Evolutionary conservation across 2,329 filamentous ascomycete genomes (phyloP).

Genomic region (Fusarium falciforme): DNA sequence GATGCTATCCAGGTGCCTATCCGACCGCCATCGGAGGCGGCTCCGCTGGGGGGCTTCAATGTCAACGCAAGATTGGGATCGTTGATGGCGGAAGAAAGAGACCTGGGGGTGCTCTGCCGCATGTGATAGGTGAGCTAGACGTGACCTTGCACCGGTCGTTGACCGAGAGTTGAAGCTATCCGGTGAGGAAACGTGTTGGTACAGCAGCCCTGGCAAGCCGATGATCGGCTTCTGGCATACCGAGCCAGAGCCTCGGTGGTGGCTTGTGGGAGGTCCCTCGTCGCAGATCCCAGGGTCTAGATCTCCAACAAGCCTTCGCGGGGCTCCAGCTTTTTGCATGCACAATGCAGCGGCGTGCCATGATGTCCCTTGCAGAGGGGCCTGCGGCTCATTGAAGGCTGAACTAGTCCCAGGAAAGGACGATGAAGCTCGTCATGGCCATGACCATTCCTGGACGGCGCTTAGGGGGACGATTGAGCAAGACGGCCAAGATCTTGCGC

Average conservation of each 20-base stretch:
- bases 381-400: slow-evolving; percentile 38
- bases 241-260: slow-evolving; percentile 20
- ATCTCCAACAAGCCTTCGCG: slow-evolving; percentile 41
- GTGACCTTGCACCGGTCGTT: not conserved
- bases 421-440: slow-evolving; percentile 12
- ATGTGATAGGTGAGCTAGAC: not conserved
- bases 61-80: not conserved
- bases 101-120: not conserved
- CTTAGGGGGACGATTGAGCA: slow-evolving; percentile 18
- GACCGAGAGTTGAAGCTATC: slow-evolving; percentile 1
- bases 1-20: slow-evolving; percentile 26
- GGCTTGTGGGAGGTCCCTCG: slow-evolving; percentile 29
- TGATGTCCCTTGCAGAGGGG: slow-evolving; percentile 41
- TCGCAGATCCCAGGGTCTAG: slow-evolving; percentile 40
- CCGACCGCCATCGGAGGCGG: not conserved
- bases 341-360: slow-evolving; percentile 32
- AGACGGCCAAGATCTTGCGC: slow-evolving; percentile 14
- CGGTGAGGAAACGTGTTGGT: slow-evolving; percentile 1
- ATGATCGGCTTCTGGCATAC: slow-evolving; percentile 7
- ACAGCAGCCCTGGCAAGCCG: not conserved
- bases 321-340: slow-evolving; percentile 45
- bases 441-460: slow-evolving; percentile 6
- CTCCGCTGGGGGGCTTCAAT: not conserved
- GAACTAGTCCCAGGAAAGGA: slow-evolving; percentile 27
- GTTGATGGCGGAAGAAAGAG: not conserved